Conservation (phyloP, 192 early-diverging fungal species). For the Coemansia asiatica region DNA sequence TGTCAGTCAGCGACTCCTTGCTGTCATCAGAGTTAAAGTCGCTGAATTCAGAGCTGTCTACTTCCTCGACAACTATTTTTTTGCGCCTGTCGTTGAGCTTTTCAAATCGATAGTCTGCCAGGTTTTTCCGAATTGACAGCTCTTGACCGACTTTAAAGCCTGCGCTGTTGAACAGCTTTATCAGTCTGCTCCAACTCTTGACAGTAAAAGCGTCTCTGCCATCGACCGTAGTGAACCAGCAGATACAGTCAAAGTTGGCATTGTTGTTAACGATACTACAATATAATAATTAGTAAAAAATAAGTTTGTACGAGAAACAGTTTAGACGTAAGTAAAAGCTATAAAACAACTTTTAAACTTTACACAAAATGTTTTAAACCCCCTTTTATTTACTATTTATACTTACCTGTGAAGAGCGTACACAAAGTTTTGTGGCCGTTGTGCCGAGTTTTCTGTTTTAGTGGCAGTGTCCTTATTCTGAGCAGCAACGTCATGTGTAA, state of each 20-base stretch:
- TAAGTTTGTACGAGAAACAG: too few species aligned
- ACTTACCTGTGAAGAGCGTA: background rate
- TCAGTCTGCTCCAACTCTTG: background rate
- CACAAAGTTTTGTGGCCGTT: background rate
- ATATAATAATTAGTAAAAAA: too few species aligned
- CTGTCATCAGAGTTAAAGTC: background rate
- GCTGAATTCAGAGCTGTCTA: background rate
- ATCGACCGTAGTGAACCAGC: slow-evolving; percentile 4
- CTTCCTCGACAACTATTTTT: background rate
- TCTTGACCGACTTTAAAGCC: slow-evolving; percentile 4
- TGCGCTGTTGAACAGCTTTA: background rate
- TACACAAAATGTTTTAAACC: background rate
- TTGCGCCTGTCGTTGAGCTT: slow-evolving; percentile 7
- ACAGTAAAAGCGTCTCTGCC: background rate
- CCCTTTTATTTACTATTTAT: background rate
- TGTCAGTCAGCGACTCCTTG: background rate
- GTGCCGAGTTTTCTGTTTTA: background rate
- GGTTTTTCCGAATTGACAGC: slow-evolving; percentile 11
- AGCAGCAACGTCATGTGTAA: background rate
- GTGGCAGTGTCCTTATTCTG: background rate
- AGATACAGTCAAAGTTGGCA: slow-evolving; percentile 3
- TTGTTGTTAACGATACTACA: background rate
- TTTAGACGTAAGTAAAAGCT: background rate
- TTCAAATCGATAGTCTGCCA: slow-evolving; percentile 9
- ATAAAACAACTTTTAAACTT: background rate